Conservation (phyloP, 768 basidiomycete species). For the Lactifluus piperatus region DNA sequence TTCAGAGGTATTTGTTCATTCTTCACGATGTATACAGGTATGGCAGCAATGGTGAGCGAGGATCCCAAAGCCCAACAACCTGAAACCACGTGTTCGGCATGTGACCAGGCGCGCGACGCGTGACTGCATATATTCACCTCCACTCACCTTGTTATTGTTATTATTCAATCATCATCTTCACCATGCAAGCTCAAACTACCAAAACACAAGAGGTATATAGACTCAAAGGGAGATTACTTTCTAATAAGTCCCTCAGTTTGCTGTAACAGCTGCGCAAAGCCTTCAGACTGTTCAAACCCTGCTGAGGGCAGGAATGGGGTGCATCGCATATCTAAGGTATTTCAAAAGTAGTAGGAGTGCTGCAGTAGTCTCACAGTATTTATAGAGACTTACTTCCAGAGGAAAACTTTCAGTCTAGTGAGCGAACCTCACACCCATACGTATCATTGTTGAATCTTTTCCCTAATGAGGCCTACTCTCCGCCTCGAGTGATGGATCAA, state of each 20-base stretch:
- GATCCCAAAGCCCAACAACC: slow-evolving; percentile 1
- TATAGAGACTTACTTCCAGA: slow-evolving; percentile 64
- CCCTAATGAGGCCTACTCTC: slow-evolving; percentile 43
- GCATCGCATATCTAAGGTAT: slow-evolving; percentile 69
- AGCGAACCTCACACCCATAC: not conserved
- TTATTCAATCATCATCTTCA: not conserved
- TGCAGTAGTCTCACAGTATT: not conserved
- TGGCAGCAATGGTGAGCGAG: not conserved
- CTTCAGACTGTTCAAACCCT: slow-evolving; percentile 64
- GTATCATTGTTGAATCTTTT: slow-evolving; percentile 6
- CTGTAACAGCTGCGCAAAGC: slow-evolving; percentile 44
- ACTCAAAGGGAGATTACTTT: not conserved
- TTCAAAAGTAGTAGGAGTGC: slow-evolving; percentile 9
- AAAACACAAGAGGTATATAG: slow-evolving; percentile 25
- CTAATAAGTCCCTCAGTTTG: slow-evolving; percentile 20
- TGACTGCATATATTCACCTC: not conserved
- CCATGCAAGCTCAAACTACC: slow-evolving; percentile 35
- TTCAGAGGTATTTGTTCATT: not conserved
- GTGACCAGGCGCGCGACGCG: slow-evolving; percentile 13
- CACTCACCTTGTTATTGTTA: not conserved
- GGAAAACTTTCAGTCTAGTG: slow-evolving; percentile 53
- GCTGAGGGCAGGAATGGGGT: slow-evolving; percentile 62
- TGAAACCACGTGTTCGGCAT: not conserved
- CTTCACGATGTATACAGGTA: not conserved
- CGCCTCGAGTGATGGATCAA: slow-evolving; percentile 29